A percentile compares a stretch with the other conserved stretches of the same genome.
Evolutionary conservation across 257 asterid genomes (phyloP).

Genomic region (Nicotiana obtusifolia): DNA sequence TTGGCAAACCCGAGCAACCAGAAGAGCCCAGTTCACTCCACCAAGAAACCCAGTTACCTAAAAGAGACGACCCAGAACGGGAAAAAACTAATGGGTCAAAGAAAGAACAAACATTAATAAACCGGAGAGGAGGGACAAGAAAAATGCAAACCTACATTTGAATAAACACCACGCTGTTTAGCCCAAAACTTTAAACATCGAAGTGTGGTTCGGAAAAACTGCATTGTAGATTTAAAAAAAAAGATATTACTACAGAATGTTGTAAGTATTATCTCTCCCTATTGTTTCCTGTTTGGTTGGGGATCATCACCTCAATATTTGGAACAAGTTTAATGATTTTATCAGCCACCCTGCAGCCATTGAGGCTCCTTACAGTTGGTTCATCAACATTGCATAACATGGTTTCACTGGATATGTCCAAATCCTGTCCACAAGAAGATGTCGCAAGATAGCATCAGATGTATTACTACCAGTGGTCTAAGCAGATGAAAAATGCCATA

Average conservation of each 20-base stretch:
- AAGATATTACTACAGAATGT: not conserved
- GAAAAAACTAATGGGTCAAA: not conserved
- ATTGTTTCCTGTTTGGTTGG: not conserved
- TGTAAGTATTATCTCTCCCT: not conserved
- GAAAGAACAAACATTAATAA: not conserved
- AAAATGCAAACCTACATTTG: constrained; percentile 55
- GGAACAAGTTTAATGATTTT: constrained; percentile 92
- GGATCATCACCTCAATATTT: constrained; percentile 53
- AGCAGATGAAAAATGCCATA: not conserved
- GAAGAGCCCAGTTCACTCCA: constrained; percentile 96
- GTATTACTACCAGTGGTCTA: not conserved
- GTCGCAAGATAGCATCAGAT: not conserved
- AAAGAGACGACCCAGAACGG: not conserved
- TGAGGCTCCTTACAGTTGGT: constrained; percentile 86
- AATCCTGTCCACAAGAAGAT: constrained; percentile 45
- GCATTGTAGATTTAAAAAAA: not conserved
- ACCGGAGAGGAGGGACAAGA: not conserved
- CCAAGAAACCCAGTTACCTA: constrained; percentile 99
- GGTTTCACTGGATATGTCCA: constrained; percentile 74
- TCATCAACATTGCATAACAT: constrained; percentile 78
- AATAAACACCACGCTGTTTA: constrained; percentile 86
- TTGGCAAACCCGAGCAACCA: constrained; percentile 92
- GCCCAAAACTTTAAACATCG: constrained; percentile 93
- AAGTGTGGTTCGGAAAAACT: constrained; percentile 77
- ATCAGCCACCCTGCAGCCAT: constrained; percentile 96